Conservation (phyloP, 768 basidiomycete species). For the Mycena sanguinolenta region DNA sequence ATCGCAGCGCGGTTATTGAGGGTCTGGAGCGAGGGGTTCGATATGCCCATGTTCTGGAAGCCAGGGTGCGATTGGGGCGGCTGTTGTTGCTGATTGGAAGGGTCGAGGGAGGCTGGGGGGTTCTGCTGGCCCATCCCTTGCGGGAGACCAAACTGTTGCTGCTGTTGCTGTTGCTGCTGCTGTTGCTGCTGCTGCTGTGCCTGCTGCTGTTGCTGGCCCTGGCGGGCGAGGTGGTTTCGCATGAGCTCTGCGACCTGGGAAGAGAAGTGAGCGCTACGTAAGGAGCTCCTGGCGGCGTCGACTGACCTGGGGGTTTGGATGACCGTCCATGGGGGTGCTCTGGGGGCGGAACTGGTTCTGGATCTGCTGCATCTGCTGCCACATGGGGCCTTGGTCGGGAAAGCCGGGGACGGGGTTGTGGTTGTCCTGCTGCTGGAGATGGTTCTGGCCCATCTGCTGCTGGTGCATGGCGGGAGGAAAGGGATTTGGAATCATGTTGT, state of each 20-base stretch:
- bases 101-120: constrained; percentile 53
- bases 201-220: constrained; percentile 26
- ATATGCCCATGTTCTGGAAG: constrained; percentile 52
- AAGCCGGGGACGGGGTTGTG: constrained; percentile 58
- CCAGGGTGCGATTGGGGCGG: constrained; percentile 56
- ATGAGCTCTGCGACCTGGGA: constrained; percentile 61
- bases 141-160: constrained; percentile 59
- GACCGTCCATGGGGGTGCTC: constrained; percentile 56
- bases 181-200: constrained; percentile 60
- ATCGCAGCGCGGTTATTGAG: constrained; percentile 53
- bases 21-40: constrained; percentile 50
- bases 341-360: constrained; percentile 59
- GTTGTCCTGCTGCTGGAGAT: constrained; percentile 59
- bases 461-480: constrained; percentile 60
- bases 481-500: constrained; percentile 65
- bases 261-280: constrained; percentile 43
- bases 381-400: constrained; percentile 66
- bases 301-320: constrained; percentile 65
- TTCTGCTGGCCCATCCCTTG: constrained; percentile 53
- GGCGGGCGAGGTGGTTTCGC: constrained; percentile 57
- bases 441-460: constrained; percentile 55
- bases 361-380: constrained; percentile 69
- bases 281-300: constrained; percentile 31
- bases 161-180: constrained; percentile 39
- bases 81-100: constrained; percentile 45